These are phyloP conservation scores for Phytopythium mirpurense DNA, from an alignment of 352 stramenopile species.

Conservation along the genomic window DNA sequence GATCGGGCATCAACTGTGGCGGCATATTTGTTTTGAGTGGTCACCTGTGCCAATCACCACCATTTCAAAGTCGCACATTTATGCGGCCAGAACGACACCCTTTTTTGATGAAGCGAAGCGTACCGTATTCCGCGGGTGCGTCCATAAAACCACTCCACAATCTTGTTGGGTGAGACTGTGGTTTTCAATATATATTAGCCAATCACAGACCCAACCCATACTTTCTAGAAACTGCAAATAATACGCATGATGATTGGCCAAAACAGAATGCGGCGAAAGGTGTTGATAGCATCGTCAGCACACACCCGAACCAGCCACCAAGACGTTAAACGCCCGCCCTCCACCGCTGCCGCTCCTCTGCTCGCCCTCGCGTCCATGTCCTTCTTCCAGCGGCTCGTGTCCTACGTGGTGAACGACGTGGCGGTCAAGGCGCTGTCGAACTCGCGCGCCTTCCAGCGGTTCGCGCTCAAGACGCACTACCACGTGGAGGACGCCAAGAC, in stretches of 20 bases:
- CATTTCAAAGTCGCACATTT: not conserved
- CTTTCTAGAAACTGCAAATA: no score
- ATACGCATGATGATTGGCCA: no score
- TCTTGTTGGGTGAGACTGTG: no score
- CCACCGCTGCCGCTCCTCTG: not conserved
- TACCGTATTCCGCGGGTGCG: no score
- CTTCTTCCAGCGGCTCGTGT: constrained; percentile 79
- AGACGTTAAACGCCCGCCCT: not conserved
- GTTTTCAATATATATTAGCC: no score
- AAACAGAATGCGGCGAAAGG: no score
- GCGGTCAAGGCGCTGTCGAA: constrained; percentile 80
- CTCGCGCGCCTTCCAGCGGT: constrained; percentile 78
- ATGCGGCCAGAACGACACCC: no score
- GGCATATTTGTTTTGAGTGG: not conserved
- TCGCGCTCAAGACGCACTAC: constrained; percentile 84
- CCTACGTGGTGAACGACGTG: constrained; percentile 82
- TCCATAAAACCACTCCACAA: no score
- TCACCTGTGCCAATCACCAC: not conserved
- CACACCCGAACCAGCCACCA: not conserved
- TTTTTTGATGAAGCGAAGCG: no score
- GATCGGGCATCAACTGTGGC: not conserved
- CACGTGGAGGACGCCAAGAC: constrained; percentile 79
- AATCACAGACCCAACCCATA: no score
- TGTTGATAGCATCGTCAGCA: no score
- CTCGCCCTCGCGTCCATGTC: no score